Percentiles rank a stretch among this genome's conserved stretches.
Conservation (phyloP, 2,329 filamentous ascomycete species). For the Pseudogymnoascus sp. region DNA sequence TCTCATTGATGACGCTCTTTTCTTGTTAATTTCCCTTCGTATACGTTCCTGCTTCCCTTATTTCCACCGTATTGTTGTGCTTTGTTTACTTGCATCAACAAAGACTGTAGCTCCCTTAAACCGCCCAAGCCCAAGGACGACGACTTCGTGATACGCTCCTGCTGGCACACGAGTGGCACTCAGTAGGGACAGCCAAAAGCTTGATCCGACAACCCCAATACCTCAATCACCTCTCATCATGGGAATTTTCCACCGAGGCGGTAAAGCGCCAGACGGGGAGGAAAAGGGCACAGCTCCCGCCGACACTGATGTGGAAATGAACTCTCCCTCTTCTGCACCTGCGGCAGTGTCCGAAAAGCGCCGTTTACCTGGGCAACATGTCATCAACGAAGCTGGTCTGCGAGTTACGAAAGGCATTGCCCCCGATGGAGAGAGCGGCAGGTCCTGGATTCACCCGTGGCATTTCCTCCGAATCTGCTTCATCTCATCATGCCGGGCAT, state of each 20-base stretch:
- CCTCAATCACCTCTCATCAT: neutral
- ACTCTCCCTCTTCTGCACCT: neutral
- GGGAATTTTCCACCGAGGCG: neutral
- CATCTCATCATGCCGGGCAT: conserved; percentile 56
- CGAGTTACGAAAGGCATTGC: conserved; percentile 34
- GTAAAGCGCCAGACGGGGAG: neutral
- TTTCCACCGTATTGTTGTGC: neutral
- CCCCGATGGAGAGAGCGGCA: conserved; percentile 61
- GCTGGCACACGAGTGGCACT: neutral
- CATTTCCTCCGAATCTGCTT: conserved; percentile 60
- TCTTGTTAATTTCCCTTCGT: conserved; percentile 4
- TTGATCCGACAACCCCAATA: neutral
- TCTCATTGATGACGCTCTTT: neutral
- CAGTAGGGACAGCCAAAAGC: neutral
- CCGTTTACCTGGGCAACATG: neutral
- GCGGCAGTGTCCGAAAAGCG: neutral
- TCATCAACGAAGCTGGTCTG: conserved; percentile 27
- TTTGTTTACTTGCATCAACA: conserved; percentile 1
- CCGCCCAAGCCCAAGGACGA: neutral
- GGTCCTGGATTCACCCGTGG: conserved; percentile 56
- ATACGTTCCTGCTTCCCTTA: neutral
- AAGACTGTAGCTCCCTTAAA: conserved; percentile 1
- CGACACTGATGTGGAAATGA: neutral
- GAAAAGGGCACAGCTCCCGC: neutral
- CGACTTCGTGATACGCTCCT: neutral